These are phyloP conservation scores for Aureobasidium sp. DNA, from an alignment of 2,329 filamentous ascomycete genomes.

Conservation along the genomic window DNA sequence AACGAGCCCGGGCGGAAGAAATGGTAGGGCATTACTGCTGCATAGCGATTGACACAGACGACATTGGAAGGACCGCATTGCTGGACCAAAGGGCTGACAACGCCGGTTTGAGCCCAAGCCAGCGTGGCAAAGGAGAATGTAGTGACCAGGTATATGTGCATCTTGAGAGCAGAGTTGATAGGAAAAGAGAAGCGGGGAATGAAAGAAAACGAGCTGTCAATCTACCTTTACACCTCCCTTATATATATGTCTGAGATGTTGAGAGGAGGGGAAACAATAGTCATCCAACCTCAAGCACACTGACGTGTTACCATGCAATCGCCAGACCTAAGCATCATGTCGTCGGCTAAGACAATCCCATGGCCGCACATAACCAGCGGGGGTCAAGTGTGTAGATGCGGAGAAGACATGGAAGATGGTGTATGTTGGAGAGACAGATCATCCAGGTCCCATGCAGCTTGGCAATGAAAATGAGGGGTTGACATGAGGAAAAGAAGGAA, in stretches of 20 bases:
- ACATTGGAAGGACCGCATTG: constrained; percentile 17
- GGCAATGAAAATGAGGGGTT: not conserved
- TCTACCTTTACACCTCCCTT: not conserved
- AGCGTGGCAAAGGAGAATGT: not conserved
- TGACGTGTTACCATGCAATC: not conserved
- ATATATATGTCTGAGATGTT: not conserved
- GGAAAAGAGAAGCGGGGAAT: not conserved
- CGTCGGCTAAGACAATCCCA: not conserved
- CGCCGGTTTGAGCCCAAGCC: not conserved
- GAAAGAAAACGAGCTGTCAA: not conserved
- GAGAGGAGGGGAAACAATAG: not conserved
- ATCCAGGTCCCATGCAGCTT: not conserved
- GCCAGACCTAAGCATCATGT: not conserved
- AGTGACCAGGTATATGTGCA: not conserved
- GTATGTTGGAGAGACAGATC: not conserved
- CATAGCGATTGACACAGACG: constrained; percentile 32
- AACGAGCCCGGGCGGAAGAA: constrained; percentile 30
- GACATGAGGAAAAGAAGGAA: not conserved
- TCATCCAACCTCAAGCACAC: not conserved
- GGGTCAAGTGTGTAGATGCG: not conserved
- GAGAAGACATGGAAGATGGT: not conserved
- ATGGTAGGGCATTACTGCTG: constrained; percentile 27
- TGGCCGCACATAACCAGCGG: not conserved
- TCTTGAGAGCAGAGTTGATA: not conserved
- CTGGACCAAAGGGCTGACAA: not conserved